Conservation (phyloP, 352 stramenopile genomes). For the Peronosclerospora sorghi region DNA sequence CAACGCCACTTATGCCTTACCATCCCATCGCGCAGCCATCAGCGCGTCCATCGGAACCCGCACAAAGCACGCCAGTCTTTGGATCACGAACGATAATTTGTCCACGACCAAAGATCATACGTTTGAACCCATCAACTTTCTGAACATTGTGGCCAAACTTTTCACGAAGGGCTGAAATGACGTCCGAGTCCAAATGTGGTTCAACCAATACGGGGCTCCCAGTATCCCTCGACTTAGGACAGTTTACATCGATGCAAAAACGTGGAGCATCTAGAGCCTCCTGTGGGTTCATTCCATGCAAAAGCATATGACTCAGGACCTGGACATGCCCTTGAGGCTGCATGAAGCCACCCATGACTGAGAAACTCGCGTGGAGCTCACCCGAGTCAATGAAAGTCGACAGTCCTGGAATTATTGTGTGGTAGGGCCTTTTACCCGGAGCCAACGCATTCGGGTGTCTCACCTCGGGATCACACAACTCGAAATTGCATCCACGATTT, state of each 20-base stretch:
- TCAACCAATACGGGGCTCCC: constrained; percentile 80
- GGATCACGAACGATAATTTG: constrained; percentile 82
- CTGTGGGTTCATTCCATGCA: constrained; percentile 75
- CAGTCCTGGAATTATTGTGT: constrained; percentile 97
- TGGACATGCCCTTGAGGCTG: constrained; percentile 96
- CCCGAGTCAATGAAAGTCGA: constrained; percentile 78
- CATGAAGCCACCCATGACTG: constrained; percentile 90
- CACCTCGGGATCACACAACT: constrained; percentile 42
- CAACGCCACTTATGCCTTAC: too few species aligned
- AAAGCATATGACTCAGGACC: constrained; percentile 86
- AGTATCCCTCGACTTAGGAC: constrained; percentile 22
- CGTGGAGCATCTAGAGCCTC: constrained; percentile 88
- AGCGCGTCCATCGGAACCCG: constrained; percentile 89
- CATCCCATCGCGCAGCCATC: constrained; percentile 91
- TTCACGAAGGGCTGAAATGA: constrained; percentile 56
- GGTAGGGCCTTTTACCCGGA: constrained; percentile 91
- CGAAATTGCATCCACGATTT: constrained; percentile 94
- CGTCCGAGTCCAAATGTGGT: constrained; percentile 48
- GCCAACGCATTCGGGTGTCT: constrained; percentile 88
- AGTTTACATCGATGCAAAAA: constrained; percentile 87
- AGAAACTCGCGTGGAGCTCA: constrained; percentile 89
- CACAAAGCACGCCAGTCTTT: constrained; percentile 84
- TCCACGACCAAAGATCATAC: constrained; percentile 56
- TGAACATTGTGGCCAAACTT: constrained; percentile 66
- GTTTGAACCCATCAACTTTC: constrained; percentile 18